Conservation (phyloP, 164 flowering plant genomes). For the Vitis rupestris region DNA sequence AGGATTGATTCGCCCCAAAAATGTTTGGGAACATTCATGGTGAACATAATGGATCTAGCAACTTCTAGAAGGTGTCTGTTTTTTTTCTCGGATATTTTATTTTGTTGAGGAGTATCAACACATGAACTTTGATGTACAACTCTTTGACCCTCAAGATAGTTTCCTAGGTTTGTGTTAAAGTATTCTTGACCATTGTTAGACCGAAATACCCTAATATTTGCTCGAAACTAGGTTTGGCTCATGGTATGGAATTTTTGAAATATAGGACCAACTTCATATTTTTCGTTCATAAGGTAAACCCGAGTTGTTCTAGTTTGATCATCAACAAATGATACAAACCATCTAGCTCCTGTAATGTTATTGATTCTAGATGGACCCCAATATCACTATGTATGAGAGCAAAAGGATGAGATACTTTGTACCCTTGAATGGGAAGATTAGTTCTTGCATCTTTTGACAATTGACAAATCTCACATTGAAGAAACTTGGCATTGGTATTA, state of each 20-base stretch:
- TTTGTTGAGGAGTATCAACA: background rate
- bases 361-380: background rate
- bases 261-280: too few relatives aligned
- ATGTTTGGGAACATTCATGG: background rate
- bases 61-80: too few relatives aligned
- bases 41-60: too few relatives aligned
- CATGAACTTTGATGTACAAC: background rate
- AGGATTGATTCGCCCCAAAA: constrained; percentile 1
- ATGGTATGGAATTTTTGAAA: too few relatives aligned
- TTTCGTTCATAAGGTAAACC: too few relatives aligned
- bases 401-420: background rate
- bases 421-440: too few relatives aligned
- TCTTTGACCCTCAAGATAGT: background rate
- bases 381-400: background rate
- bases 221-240: too few relatives aligned
- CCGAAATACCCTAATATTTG: too few relatives aligned
- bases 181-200: background rate
- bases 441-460: too few relatives aligned
- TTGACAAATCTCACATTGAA: too few relatives aligned
- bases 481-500: background rate
- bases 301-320: background rate
- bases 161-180: background rate
- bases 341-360: background rate
- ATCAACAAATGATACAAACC: background rate
- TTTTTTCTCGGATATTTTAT: too few relatives aligned